phyloP scores from a whole-genome alignment of 148 eudicot species.

The Silene uniflora region DNA sequence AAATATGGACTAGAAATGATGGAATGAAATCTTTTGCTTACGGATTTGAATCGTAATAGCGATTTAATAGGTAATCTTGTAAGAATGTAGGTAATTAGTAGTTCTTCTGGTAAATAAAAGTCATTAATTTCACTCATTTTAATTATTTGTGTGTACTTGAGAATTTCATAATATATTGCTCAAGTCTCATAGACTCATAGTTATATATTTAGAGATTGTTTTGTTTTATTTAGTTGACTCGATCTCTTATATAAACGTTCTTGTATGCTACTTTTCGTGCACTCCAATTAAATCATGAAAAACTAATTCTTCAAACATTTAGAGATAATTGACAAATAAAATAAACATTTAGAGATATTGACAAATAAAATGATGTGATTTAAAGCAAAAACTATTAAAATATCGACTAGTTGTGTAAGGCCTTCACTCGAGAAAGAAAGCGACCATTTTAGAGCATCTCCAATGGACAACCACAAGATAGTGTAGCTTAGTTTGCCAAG shows the following conservation, averaged over 20 bases:
- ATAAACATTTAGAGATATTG: no score
- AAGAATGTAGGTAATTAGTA: background rate
- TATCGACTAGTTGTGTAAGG: no score
- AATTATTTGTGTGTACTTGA: background rate
- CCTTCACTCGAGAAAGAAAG: no score
- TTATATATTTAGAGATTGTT: no score
- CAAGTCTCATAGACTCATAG: no score
- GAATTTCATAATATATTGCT: background rate
- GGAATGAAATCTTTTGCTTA: slow-evolving; percentile 8
- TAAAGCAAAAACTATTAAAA: no score
- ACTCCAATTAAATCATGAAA: background rate
- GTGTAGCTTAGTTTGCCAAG: no score
- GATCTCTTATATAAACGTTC: background rate
- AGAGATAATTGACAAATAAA: no score
- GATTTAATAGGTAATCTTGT: slow-evolving; percentile 1
- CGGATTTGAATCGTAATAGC: background rate
- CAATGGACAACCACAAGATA: no score
- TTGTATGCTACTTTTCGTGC: background rate
- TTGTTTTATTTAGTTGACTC: background rate
- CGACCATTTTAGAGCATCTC: no score
- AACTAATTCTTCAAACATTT: no score
- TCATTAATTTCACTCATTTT: background rate
- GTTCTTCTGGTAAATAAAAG: background rate
- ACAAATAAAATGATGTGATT: no score
- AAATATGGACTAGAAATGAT: background rate